Conservation (phyloP, 139 green algal species). For the Helicosporidium sp. region DNA sequence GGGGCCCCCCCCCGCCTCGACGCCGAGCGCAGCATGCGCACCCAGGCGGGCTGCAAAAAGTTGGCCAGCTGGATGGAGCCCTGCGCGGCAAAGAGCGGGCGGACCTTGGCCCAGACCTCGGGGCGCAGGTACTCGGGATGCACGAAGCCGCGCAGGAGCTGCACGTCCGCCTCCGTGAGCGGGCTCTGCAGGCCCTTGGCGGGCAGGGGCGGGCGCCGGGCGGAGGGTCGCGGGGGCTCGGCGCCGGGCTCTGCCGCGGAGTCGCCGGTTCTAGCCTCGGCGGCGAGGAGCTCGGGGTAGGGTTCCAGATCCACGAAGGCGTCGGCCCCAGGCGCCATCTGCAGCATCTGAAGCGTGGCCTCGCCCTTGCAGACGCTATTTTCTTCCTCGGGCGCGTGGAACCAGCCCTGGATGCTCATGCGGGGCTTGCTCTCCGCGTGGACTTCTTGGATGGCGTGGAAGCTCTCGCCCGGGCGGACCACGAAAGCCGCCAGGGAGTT, state of each 20-base stretch:
- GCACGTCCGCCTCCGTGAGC: constrained; percentile 30
- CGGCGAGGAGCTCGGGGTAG: too few species aligned
- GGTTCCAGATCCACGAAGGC: constrained; percentile 8
- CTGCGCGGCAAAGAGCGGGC: constrained; percentile 40
- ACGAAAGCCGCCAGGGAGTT: constrained; percentile 77
- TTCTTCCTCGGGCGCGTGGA: too few species aligned
- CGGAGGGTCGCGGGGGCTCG: background rate
- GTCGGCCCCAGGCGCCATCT: constrained; percentile 35
- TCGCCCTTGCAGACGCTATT: constrained; percentile 13
- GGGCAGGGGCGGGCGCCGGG: background rate
- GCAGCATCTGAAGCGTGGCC: constrained; percentile 38
- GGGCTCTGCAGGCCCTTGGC: too few species aligned
- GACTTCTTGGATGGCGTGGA: constrained; percentile 64
- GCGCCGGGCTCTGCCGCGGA: background rate
- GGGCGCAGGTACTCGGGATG: constrained; percentile 54
- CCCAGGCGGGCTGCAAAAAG: constrained; percentile 26
- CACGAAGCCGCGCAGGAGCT: constrained; percentile 32
- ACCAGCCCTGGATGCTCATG: constrained; percentile 57
- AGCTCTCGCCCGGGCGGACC: constrained; percentile 55
- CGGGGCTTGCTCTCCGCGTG: constrained; percentile 30
- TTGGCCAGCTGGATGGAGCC: constrained; percentile 52
- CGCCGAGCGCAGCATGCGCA: constrained; percentile 4
- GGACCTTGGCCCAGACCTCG: constrained; percentile 20
- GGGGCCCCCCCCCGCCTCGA: constrained; percentile 3
- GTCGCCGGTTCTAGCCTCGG: background rate